A percentile compares a stretch with the other conserved stretches of the same genome.
phyloP scores from a whole-genome alignment of 2,329 filamentous ascomycete species.

The Pseudogymnoascus sp. region DNA sequence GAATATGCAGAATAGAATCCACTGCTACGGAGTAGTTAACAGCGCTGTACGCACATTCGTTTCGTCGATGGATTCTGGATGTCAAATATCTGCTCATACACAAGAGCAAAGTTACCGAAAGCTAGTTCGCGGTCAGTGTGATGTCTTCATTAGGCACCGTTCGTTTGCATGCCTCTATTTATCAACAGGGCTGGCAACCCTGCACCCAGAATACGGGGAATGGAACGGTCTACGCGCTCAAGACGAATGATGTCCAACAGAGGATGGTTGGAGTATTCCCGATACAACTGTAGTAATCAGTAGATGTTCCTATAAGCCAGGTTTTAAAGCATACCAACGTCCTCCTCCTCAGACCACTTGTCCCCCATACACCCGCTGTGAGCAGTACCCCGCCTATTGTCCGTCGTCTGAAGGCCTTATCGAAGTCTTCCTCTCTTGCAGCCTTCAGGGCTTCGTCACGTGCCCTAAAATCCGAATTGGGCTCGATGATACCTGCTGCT shows the following conservation, averaged over 20 bases:
- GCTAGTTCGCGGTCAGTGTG: neutral
- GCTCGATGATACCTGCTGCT: constrained; percentile 29
- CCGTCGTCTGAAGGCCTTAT: constrained; percentile 24
- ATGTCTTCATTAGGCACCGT: neutral
- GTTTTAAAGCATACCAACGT: constrained; percentile 22
- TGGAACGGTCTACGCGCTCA: constrained; percentile 19
- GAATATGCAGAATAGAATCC: neutral
- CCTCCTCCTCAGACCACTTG: constrained; percentile 26
- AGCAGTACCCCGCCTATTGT: constrained; percentile 23
- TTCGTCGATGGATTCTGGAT: neutral
- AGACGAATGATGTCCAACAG: constrained; percentile 22
- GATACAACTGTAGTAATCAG: constrained; percentile 25
- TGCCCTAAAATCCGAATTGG: constrained; percentile 20
- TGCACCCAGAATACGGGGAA: constrained; percentile 20
- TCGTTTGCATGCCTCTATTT: constrained; percentile 19
- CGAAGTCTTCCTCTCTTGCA: constrained; percentile 23
- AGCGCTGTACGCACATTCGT: constrained; percentile 11
- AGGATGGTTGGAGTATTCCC: constrained; percentile 21
- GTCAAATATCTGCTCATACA: constrained; percentile 12
- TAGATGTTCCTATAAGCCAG: neutral
- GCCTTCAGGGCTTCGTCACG: constrained; percentile 17
- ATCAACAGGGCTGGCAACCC: constrained; percentile 26
- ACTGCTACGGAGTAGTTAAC: constrained; percentile 15
- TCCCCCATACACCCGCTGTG: constrained; percentile 28
- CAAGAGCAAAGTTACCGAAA: constrained; percentile 17